A percentile compares a stretch with the other conserved stretches of the same genome.
These are phyloP conservation scores for Olyra latifolia DNA, from an alignment of 176 grass and related monocot species.

Conservation along the genomic window DNA sequence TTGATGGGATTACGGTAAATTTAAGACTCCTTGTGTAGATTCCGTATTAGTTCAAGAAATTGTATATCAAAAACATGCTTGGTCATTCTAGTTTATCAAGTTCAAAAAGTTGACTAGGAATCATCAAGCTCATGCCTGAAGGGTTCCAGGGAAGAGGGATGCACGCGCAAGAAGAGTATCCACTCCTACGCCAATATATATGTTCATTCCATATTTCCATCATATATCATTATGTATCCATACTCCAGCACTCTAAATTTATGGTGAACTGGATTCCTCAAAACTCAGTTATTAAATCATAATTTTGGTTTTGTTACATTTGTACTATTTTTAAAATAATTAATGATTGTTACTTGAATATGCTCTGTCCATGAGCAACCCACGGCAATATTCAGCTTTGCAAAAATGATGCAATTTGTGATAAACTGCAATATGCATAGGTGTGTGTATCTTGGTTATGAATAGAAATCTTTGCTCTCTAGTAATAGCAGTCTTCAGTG, in stretches of 20 bases:
- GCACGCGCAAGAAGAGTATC: neutral
- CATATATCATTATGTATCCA: neutral
- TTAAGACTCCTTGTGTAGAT: neutral
- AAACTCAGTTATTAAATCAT: neutral
- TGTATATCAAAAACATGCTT: neutral
- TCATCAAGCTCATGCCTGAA: neutral
- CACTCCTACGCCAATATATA: neutral
- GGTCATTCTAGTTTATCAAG: neutral
- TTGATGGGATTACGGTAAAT: neutral
- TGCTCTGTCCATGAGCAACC: neutral
- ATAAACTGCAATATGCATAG: neutral
- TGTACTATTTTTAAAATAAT: neutral
- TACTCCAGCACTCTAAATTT: neutral
- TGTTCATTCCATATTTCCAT: neutral
- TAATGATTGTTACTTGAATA: neutral
- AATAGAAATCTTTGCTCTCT: neutral
- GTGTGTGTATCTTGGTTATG: neutral
- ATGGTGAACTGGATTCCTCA: neutral
- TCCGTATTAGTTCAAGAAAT: constrained; percentile 1
- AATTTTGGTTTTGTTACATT: neutral
- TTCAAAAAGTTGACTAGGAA: neutral
- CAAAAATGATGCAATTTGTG: neutral
- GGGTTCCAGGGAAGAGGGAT: neutral
- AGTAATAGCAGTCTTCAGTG: neutral
- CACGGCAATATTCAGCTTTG: neutral